Evolutionary conservation across 2,329 filamentous ascomycete genomes (phyloP), one percentile per base, ranked within the genome.

Genomic region (Lachnellula hyalina): DNA sequence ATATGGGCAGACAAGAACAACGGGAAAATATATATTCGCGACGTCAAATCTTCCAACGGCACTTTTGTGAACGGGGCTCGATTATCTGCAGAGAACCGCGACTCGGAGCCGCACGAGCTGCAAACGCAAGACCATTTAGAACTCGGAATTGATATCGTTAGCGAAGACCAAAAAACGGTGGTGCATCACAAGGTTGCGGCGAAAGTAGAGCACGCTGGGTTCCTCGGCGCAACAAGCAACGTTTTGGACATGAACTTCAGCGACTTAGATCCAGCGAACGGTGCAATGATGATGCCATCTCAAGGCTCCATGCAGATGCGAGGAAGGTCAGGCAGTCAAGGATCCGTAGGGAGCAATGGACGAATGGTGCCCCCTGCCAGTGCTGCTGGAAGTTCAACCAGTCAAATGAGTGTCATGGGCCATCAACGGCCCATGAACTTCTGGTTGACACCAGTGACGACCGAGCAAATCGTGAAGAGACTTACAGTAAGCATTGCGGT

Each of bases 111-210:
- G 0, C 90, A 96, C 69, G 93, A 97, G 69, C 76, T 99, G 35
- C 87, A 92, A 66, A 91, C 93, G 56, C 86, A 90, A 62, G 94
- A 99, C 68, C 90, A 94, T 60, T 77, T 99, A 51, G 94, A 99
- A 69, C 80, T 99, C 36, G 94, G 94, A 53, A 99, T 99, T 65
- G 94, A 99, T 69, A 99, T 99, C 67, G 93, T 99, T 50, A 96
- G 90, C 72, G 94, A 99, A 71, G 94, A 99, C 70, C 93, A 97
- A 71, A 97, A 96, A 74, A 96, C 92, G 0, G 91, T 99, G 28
- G 92, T 99, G 14, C 94, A 99, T 69, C 94, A 97, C 75, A 99
- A 99, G 70, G 94, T 99, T 47, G 92, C 93, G 19, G 92, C 94
- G 53, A 95, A 95, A 70, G 91, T 99, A 53, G 94, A 99, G 71